These are phyloP conservation scores for Triticum dicoccoides DNA, from an alignment of 176 grass and related monocot species.

Conservation along the genomic window DNA sequence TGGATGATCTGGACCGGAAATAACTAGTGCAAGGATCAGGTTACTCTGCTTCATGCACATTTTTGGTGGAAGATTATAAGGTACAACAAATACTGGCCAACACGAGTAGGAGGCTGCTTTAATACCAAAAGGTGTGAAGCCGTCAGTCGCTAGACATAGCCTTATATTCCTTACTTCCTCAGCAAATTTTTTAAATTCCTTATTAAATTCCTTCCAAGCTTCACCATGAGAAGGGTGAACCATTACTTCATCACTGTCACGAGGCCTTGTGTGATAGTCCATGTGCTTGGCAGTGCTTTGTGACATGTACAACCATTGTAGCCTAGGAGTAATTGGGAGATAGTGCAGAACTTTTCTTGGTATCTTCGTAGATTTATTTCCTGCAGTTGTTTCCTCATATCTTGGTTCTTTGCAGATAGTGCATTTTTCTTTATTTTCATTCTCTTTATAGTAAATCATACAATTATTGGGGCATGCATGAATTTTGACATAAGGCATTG, in stretches of 20 bases:
- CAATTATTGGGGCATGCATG: too few species aligned
- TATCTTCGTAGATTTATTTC: neutral
- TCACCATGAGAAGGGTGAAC: slow-evolving; percentile 7
- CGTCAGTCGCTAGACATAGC: neutral
- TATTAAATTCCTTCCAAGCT: slow-evolving; percentile 16
- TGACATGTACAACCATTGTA: neutral
- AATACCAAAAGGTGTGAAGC: too few species aligned
- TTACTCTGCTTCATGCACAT: neutral
- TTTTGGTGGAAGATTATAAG: neutral
- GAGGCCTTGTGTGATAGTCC: neutral
- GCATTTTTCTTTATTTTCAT: neutral
- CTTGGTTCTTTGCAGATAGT: neutral
- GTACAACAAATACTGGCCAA: too few species aligned
- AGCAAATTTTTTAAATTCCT: neutral
- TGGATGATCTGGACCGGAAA: neutral
- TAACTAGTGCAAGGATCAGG: neutral
- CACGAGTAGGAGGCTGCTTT: too few species aligned
- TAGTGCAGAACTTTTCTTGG: neutral
- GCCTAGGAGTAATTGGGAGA: neutral
- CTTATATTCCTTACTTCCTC: neutral
- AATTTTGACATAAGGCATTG: too few species aligned
- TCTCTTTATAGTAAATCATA: neutral
- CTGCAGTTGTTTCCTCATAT: neutral
- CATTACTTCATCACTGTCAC: neutral
- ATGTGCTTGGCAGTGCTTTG: too few species aligned